Conservation (phyloP, 2,329 filamentous ascomycete species). For the Arthrinium phaeospermum region DNA sequence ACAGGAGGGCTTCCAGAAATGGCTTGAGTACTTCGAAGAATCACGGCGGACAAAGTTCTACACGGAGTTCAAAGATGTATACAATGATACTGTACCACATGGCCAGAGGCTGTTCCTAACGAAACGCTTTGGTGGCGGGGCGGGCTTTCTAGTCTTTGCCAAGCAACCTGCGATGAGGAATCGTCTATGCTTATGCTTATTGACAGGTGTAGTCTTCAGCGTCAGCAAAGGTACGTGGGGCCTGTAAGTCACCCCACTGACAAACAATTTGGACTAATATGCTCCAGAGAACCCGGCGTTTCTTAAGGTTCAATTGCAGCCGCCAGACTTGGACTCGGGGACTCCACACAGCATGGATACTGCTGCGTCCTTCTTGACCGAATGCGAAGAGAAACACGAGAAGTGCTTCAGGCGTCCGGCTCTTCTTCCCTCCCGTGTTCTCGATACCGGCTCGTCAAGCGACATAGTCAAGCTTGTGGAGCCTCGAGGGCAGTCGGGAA, state of each 20-base stretch:
- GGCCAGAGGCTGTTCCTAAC: neutral
- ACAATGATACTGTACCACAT: neutral
- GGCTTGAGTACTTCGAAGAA: neutral
- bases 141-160: neutral
- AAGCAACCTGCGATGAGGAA: neutral
- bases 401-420: neutral
- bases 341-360: neutral
- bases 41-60: neutral
- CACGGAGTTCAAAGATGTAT: neutral
- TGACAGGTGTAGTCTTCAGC: neutral
- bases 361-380: neutral
- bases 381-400: neutral
- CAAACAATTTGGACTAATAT: neutral
- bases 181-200: neutral
- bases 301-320: neutral
- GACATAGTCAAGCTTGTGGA: neutral
- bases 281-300: neutral
- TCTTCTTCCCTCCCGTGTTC: neutral
- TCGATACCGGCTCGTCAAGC: neutral
- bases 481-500: neutral
- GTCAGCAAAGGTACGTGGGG: neutral
- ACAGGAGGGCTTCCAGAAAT: neutral
- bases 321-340: neutral
- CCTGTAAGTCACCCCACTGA: accelerated
- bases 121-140: neutral